These are phyloP conservation scores for Penicillium crustosum DNA, from an alignment of 2,329 filamentous ascomycete genomes.

Conservation along the genomic window DNA sequence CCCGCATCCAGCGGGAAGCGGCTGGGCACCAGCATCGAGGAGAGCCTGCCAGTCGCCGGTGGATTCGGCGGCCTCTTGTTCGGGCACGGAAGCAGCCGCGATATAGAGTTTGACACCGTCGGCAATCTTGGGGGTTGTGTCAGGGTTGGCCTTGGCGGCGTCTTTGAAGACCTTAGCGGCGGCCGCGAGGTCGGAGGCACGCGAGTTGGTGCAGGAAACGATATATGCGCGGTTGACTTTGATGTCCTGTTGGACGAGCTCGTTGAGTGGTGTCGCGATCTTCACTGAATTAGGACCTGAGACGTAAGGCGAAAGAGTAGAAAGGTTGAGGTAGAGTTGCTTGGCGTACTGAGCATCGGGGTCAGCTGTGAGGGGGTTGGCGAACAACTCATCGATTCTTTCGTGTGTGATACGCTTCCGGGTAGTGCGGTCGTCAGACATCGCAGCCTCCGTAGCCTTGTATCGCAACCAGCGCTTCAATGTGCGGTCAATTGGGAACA, in stretches of 20 bases:
- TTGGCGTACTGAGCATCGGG: constrained; percentile 80
- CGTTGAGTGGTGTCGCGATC: constrained; percentile 71
- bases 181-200: constrained; percentile 75
- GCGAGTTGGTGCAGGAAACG: constrained; percentile 84
- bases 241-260: constrained; percentile 65
- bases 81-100: constrained; percentile 75
- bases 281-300: constrained; percentile 88
- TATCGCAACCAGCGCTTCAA: constrained; percentile 71
- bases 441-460: constrained; percentile 71
- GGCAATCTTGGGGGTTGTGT: constrained; percentile 67
- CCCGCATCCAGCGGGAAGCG: constrained; percentile 72
- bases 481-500: constrained; percentile 77
- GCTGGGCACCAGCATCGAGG: constrained; percentile 72
- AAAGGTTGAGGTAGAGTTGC: constrained; percentile 75
- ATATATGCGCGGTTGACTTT: constrained; percentile 81
- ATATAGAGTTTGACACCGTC: constrained; percentile 82
- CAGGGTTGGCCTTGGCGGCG: constrained; percentile 61
- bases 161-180: constrained; percentile 85
- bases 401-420: constrained; percentile 61
- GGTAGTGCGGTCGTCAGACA: constrained; percentile 36
- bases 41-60: constrained; percentile 83
- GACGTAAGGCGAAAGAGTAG: constrained; percentile 79
- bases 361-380: constrained; percentile 68
- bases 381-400: constrained; percentile 69
- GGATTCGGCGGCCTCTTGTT: constrained; percentile 76